A percentile compares a stretch with the other conserved stretches of the same genome.
These are phyloP conservation scores for Trichophyton simii DNA, from an alignment of 2,329 filamentous ascomycete genomes.

Conservation along the genomic window DNA sequence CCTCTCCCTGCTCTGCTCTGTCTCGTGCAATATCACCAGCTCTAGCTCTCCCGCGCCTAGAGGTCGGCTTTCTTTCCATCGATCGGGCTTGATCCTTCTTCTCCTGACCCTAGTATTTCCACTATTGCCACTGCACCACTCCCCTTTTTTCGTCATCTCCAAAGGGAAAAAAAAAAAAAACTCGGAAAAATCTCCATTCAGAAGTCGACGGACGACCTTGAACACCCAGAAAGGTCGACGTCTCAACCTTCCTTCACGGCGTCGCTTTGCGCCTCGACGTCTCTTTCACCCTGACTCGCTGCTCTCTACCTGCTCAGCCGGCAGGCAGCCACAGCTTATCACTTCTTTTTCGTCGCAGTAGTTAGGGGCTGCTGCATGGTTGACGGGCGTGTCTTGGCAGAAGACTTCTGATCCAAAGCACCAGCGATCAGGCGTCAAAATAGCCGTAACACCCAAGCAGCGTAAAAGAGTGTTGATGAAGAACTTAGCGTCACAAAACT, in stretches of 20 bases:
- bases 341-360: not conserved
- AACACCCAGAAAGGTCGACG: not conserved
- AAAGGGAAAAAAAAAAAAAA: not conserved
- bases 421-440: not conserved
- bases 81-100: not conserved
- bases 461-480: constrained; percentile 1
- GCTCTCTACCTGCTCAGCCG: not conserved
- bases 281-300: not conserved
- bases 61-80: not conserved
- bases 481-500: not conserved
- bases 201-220: not conserved
- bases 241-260: not conserved
- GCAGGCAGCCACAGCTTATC: not conserved
- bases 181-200: not conserved
- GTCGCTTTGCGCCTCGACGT: not conserved
- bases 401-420: not conserved
- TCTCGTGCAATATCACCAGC: not conserved
- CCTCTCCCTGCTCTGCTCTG: too few species aligned
- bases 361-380: not conserved
- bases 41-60: not conserved
- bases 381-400: not conserved
- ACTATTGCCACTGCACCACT: constrained; percentile 1
- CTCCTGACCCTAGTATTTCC: not conserved
- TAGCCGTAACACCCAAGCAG: not conserved
- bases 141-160: not conserved